Base-by-base conservation (phyloP, 2,329 filamentous ascomycete genomes). In the Diaporthe caulivora region DNA sequence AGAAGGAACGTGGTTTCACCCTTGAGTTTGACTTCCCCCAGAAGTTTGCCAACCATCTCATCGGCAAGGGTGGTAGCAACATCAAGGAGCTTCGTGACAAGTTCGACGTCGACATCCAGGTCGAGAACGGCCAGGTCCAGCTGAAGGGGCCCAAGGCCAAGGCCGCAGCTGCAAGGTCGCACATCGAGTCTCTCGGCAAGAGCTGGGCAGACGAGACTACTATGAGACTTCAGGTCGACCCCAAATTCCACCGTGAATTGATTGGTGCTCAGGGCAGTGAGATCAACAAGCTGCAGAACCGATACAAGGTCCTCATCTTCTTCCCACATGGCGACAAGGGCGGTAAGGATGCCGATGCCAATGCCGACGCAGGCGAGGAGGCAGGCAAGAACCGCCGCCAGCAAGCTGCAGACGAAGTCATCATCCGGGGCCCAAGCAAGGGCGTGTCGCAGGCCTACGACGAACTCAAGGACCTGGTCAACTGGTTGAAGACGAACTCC, bases 121-220 rank as follows among this genome's bases (percentile, higher is more conserved):
- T 98, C 51, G 92, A 97, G 77, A 94, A 98, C 79, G 97, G 97
- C 77, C 95, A 95, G 84, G 95, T 98, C 65, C 95, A 98, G 83
- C 91, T 99, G 78, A 98, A 97, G 87, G 97, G 97, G 34, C 96
- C 97, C 65, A 94, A 97, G 85, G 94, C 95, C 67, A 98, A 98
- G 88, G 95, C 95, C 1, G 95, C 98, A 82, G 91, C 92, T 65
- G 95, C 94, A 76, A 97, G 94, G 83, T 86, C 92, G 51, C 92
- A 98, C 80, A 98, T 99, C 77, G 87, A 92, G 76, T 89, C 91
- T 51, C 86, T 98, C 77, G 92, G 90, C 53, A 95, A 93, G 82
- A 94, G 94, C 81, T 90, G 97, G 79, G 95, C 97, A 70, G 97
- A 99, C 79, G 97, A 99, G 86, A 92, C 93, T 7, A 97, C 93